Conservation (phyloP, 257 asterid genomes). For the Eustoma russellianum region DNA sequence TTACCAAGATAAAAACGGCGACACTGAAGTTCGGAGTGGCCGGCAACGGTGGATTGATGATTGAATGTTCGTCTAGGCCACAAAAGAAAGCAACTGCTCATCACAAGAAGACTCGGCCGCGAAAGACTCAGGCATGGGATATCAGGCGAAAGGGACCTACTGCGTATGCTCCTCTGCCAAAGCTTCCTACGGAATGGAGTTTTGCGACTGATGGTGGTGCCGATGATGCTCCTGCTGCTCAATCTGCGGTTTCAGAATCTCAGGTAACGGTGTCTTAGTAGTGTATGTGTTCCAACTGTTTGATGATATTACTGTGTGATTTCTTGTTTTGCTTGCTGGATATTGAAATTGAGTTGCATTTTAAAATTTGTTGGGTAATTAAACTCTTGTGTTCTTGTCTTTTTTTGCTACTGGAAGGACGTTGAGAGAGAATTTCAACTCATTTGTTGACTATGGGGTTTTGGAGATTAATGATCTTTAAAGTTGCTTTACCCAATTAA, state of each 20-base stretch:
- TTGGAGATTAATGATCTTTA: no score
- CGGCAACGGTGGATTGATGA: slow-evolving; percentile 26
- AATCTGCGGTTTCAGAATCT: slow-evolving; percentile 3
- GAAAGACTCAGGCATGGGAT: slow-evolving; percentile 65
- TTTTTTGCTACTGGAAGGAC: no score
- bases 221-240: slow-evolving; percentile 12
- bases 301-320: no score
- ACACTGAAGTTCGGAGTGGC: no score
- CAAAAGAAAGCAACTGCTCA: slow-evolving; percentile 82
- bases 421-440: no score
- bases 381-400: no score
- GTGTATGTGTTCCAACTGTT: no score
- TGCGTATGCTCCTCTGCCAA: slow-evolving; percentile 65
- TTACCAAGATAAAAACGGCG: slow-evolving; percentile 18
- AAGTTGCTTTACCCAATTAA: no score
- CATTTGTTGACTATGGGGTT: no score
- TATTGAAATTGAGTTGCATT: no score
- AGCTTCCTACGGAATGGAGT: slow-evolving; percentile 73
- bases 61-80: slow-evolving; percentile 83
- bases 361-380: no score
- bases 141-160: slow-evolving; percentile 55
- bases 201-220: slow-evolving; percentile 25
- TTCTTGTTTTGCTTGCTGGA: no score
- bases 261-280: slow-evolving; percentile 13
- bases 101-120: slow-evolving; percentile 82